These are phyloP conservation scores for Neopestalotiopsis clavispora DNA, from an alignment of 2,329 filamentous ascomycete genomes.

Conservation along the genomic window DNA sequence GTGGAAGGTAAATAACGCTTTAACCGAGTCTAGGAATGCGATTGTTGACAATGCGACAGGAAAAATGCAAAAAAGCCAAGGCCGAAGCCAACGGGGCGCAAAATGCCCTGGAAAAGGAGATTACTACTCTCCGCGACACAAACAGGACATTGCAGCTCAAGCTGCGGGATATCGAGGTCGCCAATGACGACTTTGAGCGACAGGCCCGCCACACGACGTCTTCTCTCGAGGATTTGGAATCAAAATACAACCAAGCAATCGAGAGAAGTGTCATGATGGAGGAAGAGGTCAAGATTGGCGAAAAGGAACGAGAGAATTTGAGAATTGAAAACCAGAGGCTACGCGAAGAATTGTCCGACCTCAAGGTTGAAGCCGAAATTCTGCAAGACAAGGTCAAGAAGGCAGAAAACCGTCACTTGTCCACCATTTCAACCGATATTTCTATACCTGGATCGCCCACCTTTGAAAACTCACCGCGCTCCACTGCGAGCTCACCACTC, in stretches of 20 bases:
- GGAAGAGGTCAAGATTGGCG: slow-evolving; percentile 88
- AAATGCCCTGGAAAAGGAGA: slow-evolving; percentile 89
- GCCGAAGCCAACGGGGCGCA: slow-evolving; percentile 84
- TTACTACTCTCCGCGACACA: slow-evolving; percentile 85
- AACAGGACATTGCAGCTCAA: slow-evolving; percentile 82
- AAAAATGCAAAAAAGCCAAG: slow-evolving; percentile 96
- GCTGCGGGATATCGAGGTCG: slow-evolving; percentile 93
- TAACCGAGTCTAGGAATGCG: background rate
- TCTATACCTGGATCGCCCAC: slow-evolving; percentile 71
- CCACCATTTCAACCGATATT: slow-evolving; percentile 65
- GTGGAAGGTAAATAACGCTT: slow-evolving; percentile 80
- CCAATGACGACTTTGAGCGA: slow-evolving; percentile 97
- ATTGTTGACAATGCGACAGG: slow-evolving; percentile 51
- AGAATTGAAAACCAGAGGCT: slow-evolving; percentile 91
- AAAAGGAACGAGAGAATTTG: slow-evolving; percentile 87
- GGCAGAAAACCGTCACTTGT: slow-evolving; percentile 62
- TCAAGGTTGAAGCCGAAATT: slow-evolving; percentile 95
- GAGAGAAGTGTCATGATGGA: slow-evolving; percentile 93
- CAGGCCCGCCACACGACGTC: slow-evolving; percentile 95
- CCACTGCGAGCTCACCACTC: slow-evolving; percentile 90
- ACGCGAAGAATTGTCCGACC: slow-evolving; percentile 87
- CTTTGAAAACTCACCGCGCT: slow-evolving; percentile 78
- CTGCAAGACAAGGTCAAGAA: slow-evolving; percentile 91
- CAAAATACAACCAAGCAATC: slow-evolving; percentile 94
- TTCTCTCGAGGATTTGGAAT: slow-evolving; percentile 94